These are phyloP conservation scores for Eimeria tenella DNA, from an alignment of 169 alveolate species.

Conservation along the genomic window DNA sequence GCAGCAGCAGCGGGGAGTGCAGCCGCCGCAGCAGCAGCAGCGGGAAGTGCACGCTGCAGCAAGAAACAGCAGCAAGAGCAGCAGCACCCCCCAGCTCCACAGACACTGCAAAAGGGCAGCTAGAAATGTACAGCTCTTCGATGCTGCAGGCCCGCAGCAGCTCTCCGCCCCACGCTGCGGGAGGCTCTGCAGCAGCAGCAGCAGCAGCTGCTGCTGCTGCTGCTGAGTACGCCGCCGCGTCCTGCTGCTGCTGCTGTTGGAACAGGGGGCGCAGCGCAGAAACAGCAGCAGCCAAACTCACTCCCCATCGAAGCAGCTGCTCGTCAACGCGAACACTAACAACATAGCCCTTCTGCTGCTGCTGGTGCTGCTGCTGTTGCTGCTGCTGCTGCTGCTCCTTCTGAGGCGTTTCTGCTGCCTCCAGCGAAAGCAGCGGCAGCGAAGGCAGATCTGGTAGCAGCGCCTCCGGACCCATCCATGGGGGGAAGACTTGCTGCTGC, in stretches of 20 bases:
- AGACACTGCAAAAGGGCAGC: not conserved
- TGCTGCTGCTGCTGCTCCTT: not conserved
- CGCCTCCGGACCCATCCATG: constrained; percentile 13
- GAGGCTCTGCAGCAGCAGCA: not conserved
- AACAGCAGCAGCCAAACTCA: not conserved
- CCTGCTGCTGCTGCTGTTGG: not conserved
- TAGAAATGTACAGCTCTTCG: not conserved
- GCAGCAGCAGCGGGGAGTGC: constrained; percentile 32
- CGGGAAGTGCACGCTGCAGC: constrained; percentile 1
- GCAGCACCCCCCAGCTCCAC: constrained; percentile 6
- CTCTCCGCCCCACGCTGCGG: constrained; percentile 40
- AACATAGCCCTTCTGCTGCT: constrained; percentile 35
- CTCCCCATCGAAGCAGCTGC: constrained; percentile 22
- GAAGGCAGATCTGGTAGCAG: not conserved
- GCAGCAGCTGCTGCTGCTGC: not conserved
- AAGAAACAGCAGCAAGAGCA: constrained; percentile 17
- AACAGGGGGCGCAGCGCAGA: not conserved
- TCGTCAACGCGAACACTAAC: constrained; percentile 5
- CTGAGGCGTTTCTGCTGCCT: constrained; percentile 20
- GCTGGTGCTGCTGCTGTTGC: constrained; percentile 10
- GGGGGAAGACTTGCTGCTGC: constrained; percentile 1
- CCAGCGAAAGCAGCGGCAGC: constrained; percentile 15
- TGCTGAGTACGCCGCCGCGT: too few relatives aligned
- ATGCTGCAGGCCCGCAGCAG: constrained; percentile 32
- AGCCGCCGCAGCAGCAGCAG: constrained; percentile 32